Base-by-base conservation (phyloP, 1,284 basidiomycete genomes). In the Ceratobasidium sp. region DNA sequence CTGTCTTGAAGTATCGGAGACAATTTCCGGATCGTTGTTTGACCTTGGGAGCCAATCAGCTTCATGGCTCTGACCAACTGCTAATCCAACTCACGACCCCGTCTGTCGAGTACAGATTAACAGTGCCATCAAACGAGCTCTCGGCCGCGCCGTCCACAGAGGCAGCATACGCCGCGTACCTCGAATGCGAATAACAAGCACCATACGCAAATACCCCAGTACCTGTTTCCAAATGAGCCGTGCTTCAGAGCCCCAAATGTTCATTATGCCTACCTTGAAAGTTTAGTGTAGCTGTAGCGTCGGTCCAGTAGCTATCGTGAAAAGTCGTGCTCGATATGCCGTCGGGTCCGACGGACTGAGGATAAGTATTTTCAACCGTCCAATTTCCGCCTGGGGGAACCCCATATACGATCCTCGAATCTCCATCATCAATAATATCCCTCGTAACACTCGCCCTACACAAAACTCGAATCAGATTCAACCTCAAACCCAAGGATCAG, bases 1-100 rank as follows among this genome's bases (percentile, higher is more conserved):
- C 59, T 14, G 58, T 63, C 24, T 73, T 63, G 59, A 61, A 73
- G 24, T 73, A 73, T 9, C 71, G 39, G 2, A 73, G 34, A 37
- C 71, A 73, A 48, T 73, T 73, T 27, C 71, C 71, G 9, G 71
- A 46, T 22, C 71, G 71, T 63, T 73, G 71, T 43, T 73, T 73
- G 3, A 73, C 59, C 71, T 73, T n/a, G 3, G 9, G 22, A 62
- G 1, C n/a, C 5, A 22, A 27, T 34, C 19, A 64, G 48, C 9
- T 53, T 29, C 39, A 27, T 41, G 2, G 41, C 39, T 19, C 6
- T 2, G 4, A 22, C 1, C n/a, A 41, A 29, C 3, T 14, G 22
- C 16, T 34, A 19, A 8, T 51, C 29, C 41, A 51, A 49, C 71
- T 53, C 37, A 73, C 71, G 19, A 27, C 34, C 39, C 59, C 71